Evolutionary conservation across 768 basidiomycete genomes (phyloP), one percentile per base, ranked within the genome.

Genomic region (Candolleomyces aberdarensis): DNA sequence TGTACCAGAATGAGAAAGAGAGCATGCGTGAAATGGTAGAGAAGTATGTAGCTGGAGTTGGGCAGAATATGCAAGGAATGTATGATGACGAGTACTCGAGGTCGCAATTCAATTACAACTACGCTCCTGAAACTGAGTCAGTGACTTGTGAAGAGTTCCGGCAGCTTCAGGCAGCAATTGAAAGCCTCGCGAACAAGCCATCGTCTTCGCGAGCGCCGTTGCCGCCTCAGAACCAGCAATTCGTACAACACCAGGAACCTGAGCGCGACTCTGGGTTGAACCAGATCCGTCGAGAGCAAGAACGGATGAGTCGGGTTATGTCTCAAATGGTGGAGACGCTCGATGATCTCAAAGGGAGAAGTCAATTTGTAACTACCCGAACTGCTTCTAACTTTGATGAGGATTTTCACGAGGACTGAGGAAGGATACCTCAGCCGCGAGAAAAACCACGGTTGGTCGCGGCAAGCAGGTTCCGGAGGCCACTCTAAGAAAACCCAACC

Each of bases 401-500:
- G 48, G 61, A 26, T 62, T 62, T 62, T 48, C 56, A 57, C 31
- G 22, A n/a, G 3, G 48, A 57, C 51, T 48, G 41, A 52, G 46
- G 61, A 62, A 49, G 48, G 54, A 57, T 41, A 15, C 56, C 0
- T 13, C 61, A 26, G 32, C 44, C 20, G 48, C n/a, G 43, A 62
- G 46, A 26, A 50, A 50, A 40, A 50, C 51, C 32, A 48, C n/a
- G n/a, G n/a, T n/a, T n/a, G n/a, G n/a, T n/a, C n/a, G n/a, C n/a
- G n/a, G n/a, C n/a, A n/a, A n/a, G 47, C 17, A 15, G 8, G 22
- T 8, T n/a, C 47, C 47, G 17, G 47, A 48, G 47, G 47, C 47
- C n/a, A n/a, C n/a, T 48, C 7, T 6, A 19, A 7, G n/a, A 48
- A 48, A 48, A 19, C n/a, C 47, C 47, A 48, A 48, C 47, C 47